phyloP scores from a whole-genome alignment of 2,329 filamentous ascomycete genomes.

The Pseudogymnoascus sp. region DNA sequence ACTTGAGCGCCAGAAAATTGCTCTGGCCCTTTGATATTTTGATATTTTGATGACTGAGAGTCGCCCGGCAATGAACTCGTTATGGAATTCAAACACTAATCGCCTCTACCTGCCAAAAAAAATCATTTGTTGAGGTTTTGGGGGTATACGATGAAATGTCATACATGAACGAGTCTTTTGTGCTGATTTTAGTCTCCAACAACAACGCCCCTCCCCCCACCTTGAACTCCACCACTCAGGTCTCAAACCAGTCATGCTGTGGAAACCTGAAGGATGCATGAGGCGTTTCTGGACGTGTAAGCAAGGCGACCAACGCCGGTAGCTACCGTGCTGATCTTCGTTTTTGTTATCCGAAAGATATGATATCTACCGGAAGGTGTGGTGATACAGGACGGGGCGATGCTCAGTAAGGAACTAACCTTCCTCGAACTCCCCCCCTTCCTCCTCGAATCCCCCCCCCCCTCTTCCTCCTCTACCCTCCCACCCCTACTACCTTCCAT shows the following conservation, averaged over 20 bases:
- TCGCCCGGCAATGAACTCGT: neutral
- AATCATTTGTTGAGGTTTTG: neutral
- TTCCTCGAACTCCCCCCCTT: neutral
- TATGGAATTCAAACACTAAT: conserved; percentile 3
- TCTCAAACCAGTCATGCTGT: neutral
- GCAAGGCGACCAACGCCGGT: neutral
- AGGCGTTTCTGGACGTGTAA: neutral
- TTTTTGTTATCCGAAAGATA: neutral
- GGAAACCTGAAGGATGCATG: neutral
- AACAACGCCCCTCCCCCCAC: neutral
- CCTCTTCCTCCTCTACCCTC: neutral
- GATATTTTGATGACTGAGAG: neutral
- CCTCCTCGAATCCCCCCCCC: too few species aligned
- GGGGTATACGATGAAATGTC: neutral
- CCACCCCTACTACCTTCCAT: neutral
- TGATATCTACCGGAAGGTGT: neutral
- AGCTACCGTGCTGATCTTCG: neutral
- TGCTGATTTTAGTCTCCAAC: neutral
- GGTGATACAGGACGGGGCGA: neutral
- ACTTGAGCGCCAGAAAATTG: neutral
- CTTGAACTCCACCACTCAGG: neutral
- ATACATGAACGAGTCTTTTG: neutral
- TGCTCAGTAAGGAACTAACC: neutral
- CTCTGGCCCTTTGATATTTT: neutral
- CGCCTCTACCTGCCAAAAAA: neutral